phyloP scores from a whole-genome alignment of 2,329 filamentous ascomycete species.

The Berkeleyomyces basicola region DNA sequence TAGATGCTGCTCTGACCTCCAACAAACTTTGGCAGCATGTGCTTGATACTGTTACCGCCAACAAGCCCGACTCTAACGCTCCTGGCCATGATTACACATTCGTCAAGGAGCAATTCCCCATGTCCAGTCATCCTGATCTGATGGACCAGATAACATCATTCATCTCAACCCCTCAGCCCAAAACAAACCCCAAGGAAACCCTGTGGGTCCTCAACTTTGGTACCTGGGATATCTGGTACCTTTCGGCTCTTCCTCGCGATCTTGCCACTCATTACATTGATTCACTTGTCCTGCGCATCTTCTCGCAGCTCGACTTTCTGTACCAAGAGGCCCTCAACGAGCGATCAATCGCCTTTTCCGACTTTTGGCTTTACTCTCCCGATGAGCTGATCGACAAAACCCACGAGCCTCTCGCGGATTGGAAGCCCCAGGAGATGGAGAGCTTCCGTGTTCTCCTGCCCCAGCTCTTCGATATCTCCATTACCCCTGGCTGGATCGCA shows the following conservation, averaged over 20 bases:
- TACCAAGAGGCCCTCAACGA: constrained; percentile 28
- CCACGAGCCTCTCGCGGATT: constrained; percentile 18
- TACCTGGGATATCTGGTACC: constrained; percentile 38
- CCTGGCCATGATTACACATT: constrained; percentile 30
- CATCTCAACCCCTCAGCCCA: constrained; percentile 24
- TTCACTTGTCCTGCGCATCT: constrained; percentile 24
- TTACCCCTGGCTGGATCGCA: constrained; percentile 35
- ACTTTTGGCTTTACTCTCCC: constrained; percentile 23
- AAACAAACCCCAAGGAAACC: constrained; percentile 27
- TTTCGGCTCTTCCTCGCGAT: constrained; percentile 29
- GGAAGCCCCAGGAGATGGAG: constrained; percentile 19
- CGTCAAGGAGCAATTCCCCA: constrained; percentile 27
- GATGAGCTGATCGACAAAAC: constrained; percentile 18
- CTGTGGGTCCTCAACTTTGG: constrained; percentile 37
- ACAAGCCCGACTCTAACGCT: constrained; percentile 19
- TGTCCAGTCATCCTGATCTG: constrained; percentile 26
- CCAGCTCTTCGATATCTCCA: constrained; percentile 34
- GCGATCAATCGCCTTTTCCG: constrained; percentile 29
- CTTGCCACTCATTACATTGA: constrained; percentile 24
- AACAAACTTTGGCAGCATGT: constrained; percentile 32
- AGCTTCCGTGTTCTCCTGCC: constrained; percentile 37
- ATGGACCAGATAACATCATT: constrained; percentile 29
- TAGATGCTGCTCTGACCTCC: constrained; percentile 30
- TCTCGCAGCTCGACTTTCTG: constrained; percentile 30
- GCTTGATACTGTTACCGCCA: constrained; percentile 20